A percentile compares a stretch with the other conserved stretches of the same genome.
These are phyloP conservation scores for Irpex rosettiformis DNA, from an alignment of 1,284 basidiomycete species.

Conservation along the genomic window DNA sequence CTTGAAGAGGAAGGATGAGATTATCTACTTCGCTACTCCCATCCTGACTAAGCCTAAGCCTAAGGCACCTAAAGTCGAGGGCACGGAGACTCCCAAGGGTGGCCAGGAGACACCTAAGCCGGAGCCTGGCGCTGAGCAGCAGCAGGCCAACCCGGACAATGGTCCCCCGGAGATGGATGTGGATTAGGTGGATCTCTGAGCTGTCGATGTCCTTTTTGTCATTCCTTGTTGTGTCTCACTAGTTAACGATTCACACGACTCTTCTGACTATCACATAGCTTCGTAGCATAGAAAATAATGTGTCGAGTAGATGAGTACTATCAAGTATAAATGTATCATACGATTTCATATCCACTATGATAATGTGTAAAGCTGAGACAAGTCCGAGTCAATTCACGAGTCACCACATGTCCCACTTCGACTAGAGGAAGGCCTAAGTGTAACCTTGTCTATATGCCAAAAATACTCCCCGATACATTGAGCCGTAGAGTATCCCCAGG, in stretches of 20 bases:
- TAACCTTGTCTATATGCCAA: no score
- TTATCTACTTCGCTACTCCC: conserved; percentile 80
- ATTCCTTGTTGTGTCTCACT: neutral
- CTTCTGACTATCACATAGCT: conserved; percentile 10
- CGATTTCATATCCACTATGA: no score
- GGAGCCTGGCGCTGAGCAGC: conserved; percentile 26
- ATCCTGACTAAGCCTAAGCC: conserved; percentile 89
- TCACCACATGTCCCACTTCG: no score
- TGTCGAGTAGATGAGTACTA: conserved; percentile 15
- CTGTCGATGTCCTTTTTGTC: neutral
- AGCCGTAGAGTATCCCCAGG: neutral
- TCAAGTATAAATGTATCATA: conserved; percentile 14
- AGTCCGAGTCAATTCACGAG: no score
- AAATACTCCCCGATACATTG: no score
- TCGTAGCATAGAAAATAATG: conserved; percentile 18
- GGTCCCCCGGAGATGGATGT: conserved; percentile 77
- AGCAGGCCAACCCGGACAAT: conserved; percentile 40
- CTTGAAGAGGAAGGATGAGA: conserved; percentile 84
- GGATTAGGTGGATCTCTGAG: conserved; percentile 44
- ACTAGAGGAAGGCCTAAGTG: no score
- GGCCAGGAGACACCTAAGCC: conserved; percentile 57
- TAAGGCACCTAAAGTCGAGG: conserved; percentile 62
- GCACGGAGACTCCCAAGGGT: conserved; percentile 64
- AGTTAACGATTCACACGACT: conserved; percentile 5
- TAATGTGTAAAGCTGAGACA: no score